phyloP scores from a whole-genome alignment of 805 yeast genomes.

The Brettanomyces naardenensis region DNA sequence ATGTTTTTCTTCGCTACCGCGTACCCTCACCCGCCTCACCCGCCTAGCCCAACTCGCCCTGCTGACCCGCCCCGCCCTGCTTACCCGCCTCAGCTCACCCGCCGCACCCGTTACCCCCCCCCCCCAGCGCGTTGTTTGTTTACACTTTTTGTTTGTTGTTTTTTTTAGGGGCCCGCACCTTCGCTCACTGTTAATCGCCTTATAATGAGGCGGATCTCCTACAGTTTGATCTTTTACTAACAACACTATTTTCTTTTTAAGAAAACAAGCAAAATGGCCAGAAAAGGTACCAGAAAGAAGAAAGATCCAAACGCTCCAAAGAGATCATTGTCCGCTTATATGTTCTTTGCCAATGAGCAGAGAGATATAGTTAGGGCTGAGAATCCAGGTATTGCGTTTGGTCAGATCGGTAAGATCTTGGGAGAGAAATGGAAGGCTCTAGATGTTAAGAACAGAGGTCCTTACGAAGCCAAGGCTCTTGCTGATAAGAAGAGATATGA shows the following conservation, averaged over 20 bases:
- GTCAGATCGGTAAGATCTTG: conserved; percentile 88
- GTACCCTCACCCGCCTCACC: no score
- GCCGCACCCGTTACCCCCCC: no score
- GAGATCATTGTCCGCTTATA: conserved; percentile 96
- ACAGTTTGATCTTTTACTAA: not conserved
- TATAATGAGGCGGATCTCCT: no score
- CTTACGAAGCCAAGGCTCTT: conserved; percentile 89
- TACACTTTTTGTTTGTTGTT: no score
- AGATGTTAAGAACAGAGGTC: conserved; percentile 71
- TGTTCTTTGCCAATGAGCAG: conserved; percentile 97
- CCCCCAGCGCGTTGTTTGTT: no score
- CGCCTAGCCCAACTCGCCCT: no score
- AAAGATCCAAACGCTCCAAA: conserved; percentile 97
- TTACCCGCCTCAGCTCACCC: no score
- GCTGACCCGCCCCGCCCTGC: no score
- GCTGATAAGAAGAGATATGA: conserved; percentile 98
- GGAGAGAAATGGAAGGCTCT: conserved; percentile 98
- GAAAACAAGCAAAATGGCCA: conserved; percentile 1
- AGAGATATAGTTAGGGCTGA: conserved; percentile 94
- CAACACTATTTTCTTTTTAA: not conserved
- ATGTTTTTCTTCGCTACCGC: no score
- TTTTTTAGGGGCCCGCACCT: no score
- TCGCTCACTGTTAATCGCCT: no score
- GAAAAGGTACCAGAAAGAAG: conserved; percentile 26
- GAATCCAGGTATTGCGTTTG: conserved; percentile 93